Percentiles rank a stretch among this genome's conserved stretches.
phyloP scores from a whole-genome alignment of 768 basidiomycete species.

The Pleurotus platypus region DNA sequence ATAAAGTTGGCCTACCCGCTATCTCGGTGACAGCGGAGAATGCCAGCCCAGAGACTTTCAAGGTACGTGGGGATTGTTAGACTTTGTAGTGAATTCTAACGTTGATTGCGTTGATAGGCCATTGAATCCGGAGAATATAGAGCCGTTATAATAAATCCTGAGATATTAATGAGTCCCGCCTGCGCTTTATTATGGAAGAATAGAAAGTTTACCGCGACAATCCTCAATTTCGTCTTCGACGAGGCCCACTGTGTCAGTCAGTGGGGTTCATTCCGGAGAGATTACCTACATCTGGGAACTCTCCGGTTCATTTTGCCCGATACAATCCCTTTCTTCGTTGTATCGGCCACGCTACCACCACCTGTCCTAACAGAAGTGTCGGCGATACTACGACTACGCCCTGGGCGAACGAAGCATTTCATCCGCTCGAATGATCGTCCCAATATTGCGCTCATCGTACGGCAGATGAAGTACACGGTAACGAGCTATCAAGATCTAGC shows the following conservation, averaged over 20 bases:
- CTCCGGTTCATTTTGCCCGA: constrained; percentile 25
- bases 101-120: constrained; percentile 12
- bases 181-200: constrained; percentile 20
- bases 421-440: constrained; percentile 25
- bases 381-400: constrained; percentile 11
- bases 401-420: constrained; percentile 8
- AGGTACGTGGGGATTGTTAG: constrained; percentile 8
- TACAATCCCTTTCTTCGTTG: constrained; percentile 23
- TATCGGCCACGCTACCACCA: constrained; percentile 30
- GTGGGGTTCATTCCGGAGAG: constrained; percentile 32
- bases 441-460: constrained; percentile 25
- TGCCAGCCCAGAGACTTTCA: constrained; percentile 11
- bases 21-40: constrained; percentile 16
- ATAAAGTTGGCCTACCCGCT: constrained; percentile 12
- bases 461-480: constrained; percentile 17
- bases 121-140: constrained; percentile 20
- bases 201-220: constrained; percentile 12
- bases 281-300: constrained; percentile 24
- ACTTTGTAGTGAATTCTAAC: background rate
- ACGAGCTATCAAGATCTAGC: constrained; percentile 20
- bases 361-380: constrained; percentile 18
- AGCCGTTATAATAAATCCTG: constrained; percentile 24
- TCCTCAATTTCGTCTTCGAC: constrained; percentile 29
- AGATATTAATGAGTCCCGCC: constrained; percentile 17
- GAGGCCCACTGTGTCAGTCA: constrained; percentile 37